Base-by-base conservation (phyloP, 2,329 filamentous ascomycete species). In the Hypoxylon sp. region DNA sequence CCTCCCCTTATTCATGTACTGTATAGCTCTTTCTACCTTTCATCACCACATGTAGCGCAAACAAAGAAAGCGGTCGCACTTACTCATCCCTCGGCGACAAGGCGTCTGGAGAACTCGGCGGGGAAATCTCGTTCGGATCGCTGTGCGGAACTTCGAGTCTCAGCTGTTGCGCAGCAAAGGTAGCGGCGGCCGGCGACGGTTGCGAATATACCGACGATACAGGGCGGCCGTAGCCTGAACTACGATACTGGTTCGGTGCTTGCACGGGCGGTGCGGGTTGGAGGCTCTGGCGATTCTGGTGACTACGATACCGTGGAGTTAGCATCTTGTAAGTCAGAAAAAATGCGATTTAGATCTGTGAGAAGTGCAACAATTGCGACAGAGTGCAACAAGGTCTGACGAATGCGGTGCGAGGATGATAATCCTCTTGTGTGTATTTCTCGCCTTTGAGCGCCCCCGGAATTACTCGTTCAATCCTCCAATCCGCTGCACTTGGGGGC, bases 131-230 rank as follows among this genome's bases (percentile, higher is more conserved):
- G 75, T 81, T 75, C 59, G 77, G 75, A 53, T 71, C 70, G 58
- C 58, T 54, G 53, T 71, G 65, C 2, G 63, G 62, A 48, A 73
- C 62, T 54, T 72, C 72, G 50, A 69, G 63, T 54, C 76, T 67
- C n/a, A 75, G 55, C 35, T 79, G 75, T 17, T 72, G 73, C 17
- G 75, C 69, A 7, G 78, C 75, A 60, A 81, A 80, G 47, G 70
- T 74, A 13, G 78, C 72, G 10, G 75, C 76, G 29, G 77, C 75
- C 13, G 84, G 83, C 67, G 83, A 87, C 48, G 82, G 84, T 76
- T 87, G 84, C 50, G 89, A 88, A 76, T 92, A 91, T 51, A 89
- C 72, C 15, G 90, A 91, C 32, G 89, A 91, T 6, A 82, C 72
- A n/a, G 86, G 84, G 44, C 85, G 84, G 68, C 79, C 74, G 67